Evolutionary conservation across 2,329 filamentous ascomycete genomes (phyloP), one percentile per base, ranked within the genome.

Genomic region (Ascomycota sp.): DNA sequence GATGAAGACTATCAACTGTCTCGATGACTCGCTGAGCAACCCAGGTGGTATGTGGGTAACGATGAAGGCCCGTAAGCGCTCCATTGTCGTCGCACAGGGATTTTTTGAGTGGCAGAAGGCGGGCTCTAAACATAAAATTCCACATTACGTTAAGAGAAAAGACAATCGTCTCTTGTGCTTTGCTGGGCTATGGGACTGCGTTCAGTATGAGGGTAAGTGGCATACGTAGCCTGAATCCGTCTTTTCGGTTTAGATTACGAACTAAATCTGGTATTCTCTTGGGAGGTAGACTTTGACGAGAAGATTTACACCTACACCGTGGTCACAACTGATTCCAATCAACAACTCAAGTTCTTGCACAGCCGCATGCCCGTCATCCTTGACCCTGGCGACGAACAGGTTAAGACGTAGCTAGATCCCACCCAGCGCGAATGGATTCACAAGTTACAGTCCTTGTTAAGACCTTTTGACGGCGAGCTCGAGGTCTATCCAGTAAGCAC

Each of bases 31-130:
- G 1, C 58, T 95, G 13, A 61, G 69, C 5, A 67, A 75, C 8
- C 64, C 75, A 7, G 68, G 73, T 5, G 83, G 85, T 8, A 79
- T 95, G 73, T 95, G 89, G 89, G 76, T 69, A 25, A 71, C 68
- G 1, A 91, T 95, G 78, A 94, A 94, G 55, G 71, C 74, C 36
- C 69, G 66, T 40, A 93, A 94, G 54, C 65, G 89, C 20, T 95
- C 89, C 48, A 61, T 95, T 15, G 71, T 95, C 8, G 47, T 93
- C 5, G 83, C 80, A 8, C 77, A 94, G 51, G 89, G 89, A 2
- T 98, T 95, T 52, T 98, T 82, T 44, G 89, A 98, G 52, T 95
- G 89, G 89, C 57, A 91, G 35, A 86, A 86, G 51, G 80, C 75
- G 42, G 75, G 43, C 31, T 61, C 43, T 6, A 85, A 78, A 40